A percentile compares a stretch with the other conserved stretches of the same genome.
phyloP scores from a whole-genome alignment of 768 basidiomycete genomes.

The Lactifluus hygrophoroides region DNA sequence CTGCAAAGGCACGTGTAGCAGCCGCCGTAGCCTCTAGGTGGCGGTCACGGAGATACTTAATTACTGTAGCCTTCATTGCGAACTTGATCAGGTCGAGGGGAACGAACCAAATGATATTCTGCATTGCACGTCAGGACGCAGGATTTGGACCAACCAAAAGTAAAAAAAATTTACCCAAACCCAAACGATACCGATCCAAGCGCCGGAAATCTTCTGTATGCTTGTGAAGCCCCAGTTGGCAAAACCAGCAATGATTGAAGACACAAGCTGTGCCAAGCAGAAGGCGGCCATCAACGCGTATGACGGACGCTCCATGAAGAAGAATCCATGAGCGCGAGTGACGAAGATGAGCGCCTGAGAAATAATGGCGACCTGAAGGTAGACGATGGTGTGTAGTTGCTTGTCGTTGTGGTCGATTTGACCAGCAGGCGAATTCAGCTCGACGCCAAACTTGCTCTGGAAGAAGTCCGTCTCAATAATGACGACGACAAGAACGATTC shows the following conservation, averaged over 20 bases:
- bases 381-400: conserved; percentile 83
- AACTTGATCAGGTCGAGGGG: conserved; percentile 97
- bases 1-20: conserved; percentile 28
- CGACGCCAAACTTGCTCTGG: conserved; percentile 75
- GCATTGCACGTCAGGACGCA: conserved; percentile 2
- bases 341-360: conserved; percentile 97
- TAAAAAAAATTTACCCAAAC: conserved; percentile 54
- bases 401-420: conserved; percentile 47
- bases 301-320: conserved; percentile 96
- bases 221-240: conserved; percentile 92
- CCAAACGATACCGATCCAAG: conserved; percentile 98
- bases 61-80: conserved; percentile 88
- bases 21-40: conserved; percentile 32
- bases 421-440: conserved; percentile 30
- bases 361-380: conserved; percentile 97
- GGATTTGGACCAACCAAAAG: background rate
- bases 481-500: conserved; percentile 69
- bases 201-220: conserved; percentile 72
- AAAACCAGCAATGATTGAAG: conserved; percentile 92
- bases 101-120: conserved; percentile 95
- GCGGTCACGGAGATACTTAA: conserved; percentile 73
- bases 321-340: conserved; percentile 89
- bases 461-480: conserved; percentile 88
- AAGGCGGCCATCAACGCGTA: conserved; percentile 84
- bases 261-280: conserved; percentile 87